A percentile compares a stretch with the other conserved stretches of the same genome.
Evolutionary conservation across 192 early-diverging fungal genomes (phyloP).

Genomic region (Phycomyces blakesleeanus): DNA sequence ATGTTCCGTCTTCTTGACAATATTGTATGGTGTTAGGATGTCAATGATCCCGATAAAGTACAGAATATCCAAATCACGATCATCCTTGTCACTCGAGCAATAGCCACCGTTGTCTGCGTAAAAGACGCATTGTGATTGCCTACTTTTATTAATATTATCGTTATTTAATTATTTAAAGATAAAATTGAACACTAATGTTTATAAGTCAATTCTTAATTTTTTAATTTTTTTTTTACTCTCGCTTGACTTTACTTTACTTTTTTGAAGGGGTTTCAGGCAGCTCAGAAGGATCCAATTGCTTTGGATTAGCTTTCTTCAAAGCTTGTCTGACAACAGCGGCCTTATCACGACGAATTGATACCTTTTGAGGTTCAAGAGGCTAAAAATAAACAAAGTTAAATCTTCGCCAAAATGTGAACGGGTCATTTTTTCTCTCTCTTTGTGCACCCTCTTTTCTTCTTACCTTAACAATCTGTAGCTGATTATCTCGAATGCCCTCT

Average conservation of each 20-base stretch:
- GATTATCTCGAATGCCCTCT: constrained; percentile 70
- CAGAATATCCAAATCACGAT: constrained; percentile 2
- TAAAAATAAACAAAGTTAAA: background rate
- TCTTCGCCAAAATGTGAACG: background rate
- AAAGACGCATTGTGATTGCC: constrained; percentile 14
- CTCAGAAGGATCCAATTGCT: constrained; percentile 52
- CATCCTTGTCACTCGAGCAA: constrained; percentile 14
- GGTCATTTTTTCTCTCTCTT: background rate
- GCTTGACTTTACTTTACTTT: constrained; percentile 8
- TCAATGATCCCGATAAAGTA: constrained; percentile 96
- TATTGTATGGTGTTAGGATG: constrained; percentile 89
- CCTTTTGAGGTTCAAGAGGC: background rate
- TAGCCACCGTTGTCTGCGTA: constrained; percentile 18
- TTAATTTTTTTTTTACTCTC: too few species aligned
- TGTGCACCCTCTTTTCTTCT: background rate
- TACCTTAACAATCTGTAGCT: constrained; percentile 17
- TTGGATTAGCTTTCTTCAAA: constrained; percentile 51
- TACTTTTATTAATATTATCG: too few species aligned
- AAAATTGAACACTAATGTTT: too few species aligned
- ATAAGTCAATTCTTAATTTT: too few species aligned
- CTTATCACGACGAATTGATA: constrained; percentile 32
- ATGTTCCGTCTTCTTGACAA: constrained; percentile 79
- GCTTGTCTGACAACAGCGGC: constrained; percentile 48
- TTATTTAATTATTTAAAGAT: too few species aligned
- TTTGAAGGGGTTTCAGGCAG: constrained; percentile 55